Conservation (phyloP, 331 rosid genomes). For the Stylosanthes scabra region DNA sequence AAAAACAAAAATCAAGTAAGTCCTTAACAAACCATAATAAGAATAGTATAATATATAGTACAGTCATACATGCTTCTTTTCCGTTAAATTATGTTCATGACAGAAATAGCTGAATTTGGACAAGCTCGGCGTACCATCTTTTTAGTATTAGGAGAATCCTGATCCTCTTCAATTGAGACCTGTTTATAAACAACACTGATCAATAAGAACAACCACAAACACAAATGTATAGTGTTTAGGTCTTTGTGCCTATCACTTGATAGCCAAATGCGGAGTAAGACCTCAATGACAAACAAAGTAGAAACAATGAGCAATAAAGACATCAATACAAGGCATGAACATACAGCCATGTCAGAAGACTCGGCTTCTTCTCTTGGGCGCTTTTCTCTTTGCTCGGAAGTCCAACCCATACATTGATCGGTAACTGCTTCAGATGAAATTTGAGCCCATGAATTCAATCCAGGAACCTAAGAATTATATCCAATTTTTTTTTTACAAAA, state of each 20-base stretch:
- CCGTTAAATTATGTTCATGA: conserved; percentile 26
- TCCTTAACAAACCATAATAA: neutral
- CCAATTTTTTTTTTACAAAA: too few relatives aligned
- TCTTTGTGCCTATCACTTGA: neutral
- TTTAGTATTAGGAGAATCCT: conserved; percentile 62
- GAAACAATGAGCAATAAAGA: conserved; percentile 5
- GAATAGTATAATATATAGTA: conserved; percentile 3
- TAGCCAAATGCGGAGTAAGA: neutral
- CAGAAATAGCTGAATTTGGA: neutral
- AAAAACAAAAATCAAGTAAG: neutral
- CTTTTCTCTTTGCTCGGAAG: conserved; percentile 65
- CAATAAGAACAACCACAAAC: conserved; percentile 28
- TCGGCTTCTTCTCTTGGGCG: conserved; percentile 67
- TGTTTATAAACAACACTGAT: conserved; percentile 41
- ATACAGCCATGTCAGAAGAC: conserved; percentile 55
- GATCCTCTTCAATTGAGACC: conserved; percentile 52
- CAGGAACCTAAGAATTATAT: conserved; percentile 68
- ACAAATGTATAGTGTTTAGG: conserved; percentile 1
- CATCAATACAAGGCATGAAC: conserved; percentile 27
- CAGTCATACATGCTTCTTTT: conserved; percentile 12
- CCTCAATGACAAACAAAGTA: neutral
- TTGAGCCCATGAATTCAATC: conserved; percentile 82
- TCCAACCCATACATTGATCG: conserved; percentile 48
- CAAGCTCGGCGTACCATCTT: conserved; percentile 53
- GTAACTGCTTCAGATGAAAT: conserved; percentile 38